Conservation (phyloP, 257 asterid genomes). For the Solanum chilense region DNA sequence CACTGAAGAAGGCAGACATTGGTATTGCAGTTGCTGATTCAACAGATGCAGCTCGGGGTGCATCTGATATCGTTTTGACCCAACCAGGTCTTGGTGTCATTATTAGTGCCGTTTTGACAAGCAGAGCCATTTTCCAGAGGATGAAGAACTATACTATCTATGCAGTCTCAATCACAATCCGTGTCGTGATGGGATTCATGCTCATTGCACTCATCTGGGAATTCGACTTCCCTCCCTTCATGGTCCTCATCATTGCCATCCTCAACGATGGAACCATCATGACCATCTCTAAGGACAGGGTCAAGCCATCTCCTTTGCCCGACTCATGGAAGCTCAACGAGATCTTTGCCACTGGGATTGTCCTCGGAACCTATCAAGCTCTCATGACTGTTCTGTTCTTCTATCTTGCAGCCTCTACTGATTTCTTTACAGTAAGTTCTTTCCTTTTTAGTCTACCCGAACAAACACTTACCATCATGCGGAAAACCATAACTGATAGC, state of each 20-base stretch:
- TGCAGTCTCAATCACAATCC: slow-evolving; percentile 44
- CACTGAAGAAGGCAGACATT: slow-evolving; percentile 70
- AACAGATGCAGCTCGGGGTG: slow-evolving; percentile 79
- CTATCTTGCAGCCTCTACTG: slow-evolving; percentile 14
- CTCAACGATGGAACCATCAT: slow-evolving; percentile 38
- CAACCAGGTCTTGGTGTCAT: slow-evolving; percentile 83
- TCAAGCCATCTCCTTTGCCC: slow-evolving; percentile 30
- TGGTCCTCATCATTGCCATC: slow-evolving; percentile 39
- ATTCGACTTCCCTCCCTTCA: slow-evolving; percentile 38
- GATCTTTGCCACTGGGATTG: slow-evolving; percentile 25
- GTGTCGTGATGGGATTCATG: slow-evolving; percentile 37
- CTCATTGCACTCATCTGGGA: slow-evolving; percentile 28
- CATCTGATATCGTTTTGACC: slow-evolving; percentile 77
- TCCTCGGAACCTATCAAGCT: slow-evolving; percentile 27
- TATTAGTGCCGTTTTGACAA: slow-evolving; percentile 68
- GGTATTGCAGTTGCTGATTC: slow-evolving; percentile 86
- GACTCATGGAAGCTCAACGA: slow-evolving; percentile 30
- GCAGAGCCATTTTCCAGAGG: slow-evolving; percentile 87
- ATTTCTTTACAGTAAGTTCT: slow-evolving; percentile 21
- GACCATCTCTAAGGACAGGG: slow-evolving; percentile 32
- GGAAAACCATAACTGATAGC: not conserved
- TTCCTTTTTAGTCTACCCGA: not conserved
- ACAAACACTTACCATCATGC: not conserved
- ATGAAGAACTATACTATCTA: slow-evolving; percentile 74
- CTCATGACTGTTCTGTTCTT: slow-evolving; percentile 25